phyloP scores from a whole-genome alignment of 257 asterid species.

The Solanum clarkiae region DNA sequence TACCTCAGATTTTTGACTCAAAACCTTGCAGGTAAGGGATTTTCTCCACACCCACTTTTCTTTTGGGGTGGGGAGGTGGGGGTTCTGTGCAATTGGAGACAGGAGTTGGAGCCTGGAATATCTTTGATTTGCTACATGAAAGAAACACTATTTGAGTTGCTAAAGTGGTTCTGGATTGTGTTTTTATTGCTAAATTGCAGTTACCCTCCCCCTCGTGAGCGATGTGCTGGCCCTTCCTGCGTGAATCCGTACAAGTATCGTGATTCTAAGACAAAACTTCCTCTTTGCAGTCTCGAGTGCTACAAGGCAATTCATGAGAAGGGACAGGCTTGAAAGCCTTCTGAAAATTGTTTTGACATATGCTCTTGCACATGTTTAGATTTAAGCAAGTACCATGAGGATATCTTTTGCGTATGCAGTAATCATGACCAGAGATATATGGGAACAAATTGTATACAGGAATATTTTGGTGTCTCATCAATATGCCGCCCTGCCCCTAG shows the following conservation, averaged over 20 bases:
- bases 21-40: slow-evolving; percentile 38
- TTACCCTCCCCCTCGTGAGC: slow-evolving; percentile 88
- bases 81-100: neutral
- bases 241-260: slow-evolving; percentile 81
- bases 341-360: slow-evolving; percentile 3
- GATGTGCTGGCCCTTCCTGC: slow-evolving; percentile 84
- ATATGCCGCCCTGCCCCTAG: neutral
- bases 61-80: no score
- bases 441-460: neutral
- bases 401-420: neutral
- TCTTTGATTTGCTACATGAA: neutral
- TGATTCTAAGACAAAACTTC: slow-evolving; percentile 81
- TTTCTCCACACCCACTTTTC: neutral
- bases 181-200: slow-evolving; percentile 33
- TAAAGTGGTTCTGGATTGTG: neutral
- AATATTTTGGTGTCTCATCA: neutral
- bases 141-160: neutral
- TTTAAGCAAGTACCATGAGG: neutral
- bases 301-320: slow-evolving; percentile 63
- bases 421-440: neutral
- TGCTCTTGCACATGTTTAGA: neutral
- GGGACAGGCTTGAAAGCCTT: slow-evolving; percentile 27
- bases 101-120: neutral
- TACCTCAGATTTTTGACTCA: slow-evolving; percentile 52
- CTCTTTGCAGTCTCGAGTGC: slow-evolving; percentile 94